Percentiles rank a stretch among this genome's conserved stretches.
Conservation (phyloP, 1,284 basidiomycete genomes). For the Pseudozyma tsukubaensis region DNA sequence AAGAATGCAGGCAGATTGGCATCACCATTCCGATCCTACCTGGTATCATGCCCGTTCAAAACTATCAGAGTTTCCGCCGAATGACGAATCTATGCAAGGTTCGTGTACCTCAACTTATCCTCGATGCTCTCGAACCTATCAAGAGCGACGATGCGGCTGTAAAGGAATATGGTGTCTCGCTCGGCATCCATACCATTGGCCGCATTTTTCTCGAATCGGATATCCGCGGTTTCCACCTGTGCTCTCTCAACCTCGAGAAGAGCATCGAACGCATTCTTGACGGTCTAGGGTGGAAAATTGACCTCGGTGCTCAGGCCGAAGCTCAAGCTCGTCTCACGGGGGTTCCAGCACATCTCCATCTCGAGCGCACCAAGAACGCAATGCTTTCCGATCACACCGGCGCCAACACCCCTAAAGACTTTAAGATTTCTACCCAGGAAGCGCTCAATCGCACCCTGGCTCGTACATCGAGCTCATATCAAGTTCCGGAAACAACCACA, state of each 20-base stretch:
- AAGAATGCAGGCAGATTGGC: constrained; percentile 72
- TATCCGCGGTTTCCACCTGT: constrained; percentile 89
- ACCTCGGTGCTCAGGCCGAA: constrained; percentile 23
- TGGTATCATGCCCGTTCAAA: constrained; percentile 98
- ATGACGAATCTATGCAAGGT: constrained; percentile 89
- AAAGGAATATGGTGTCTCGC: constrained; percentile 81
- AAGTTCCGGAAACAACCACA: constrained; percentile 47
- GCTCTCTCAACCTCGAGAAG: constrained; percentile 97
- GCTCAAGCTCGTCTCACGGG: constrained; percentile 13
- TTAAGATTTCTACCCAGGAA: constrained; percentile 41
- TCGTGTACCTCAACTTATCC: constrained; percentile 79
- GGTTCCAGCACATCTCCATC: constrained; percentile 31
- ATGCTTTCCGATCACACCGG: constrained; percentile 51
- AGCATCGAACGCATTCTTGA: constrained; percentile 88
- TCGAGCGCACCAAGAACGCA: constrained; percentile 38
- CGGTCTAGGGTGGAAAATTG: constrained; percentile 45
- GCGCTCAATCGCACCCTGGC: constrained; percentile 44
- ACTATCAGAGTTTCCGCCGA: constrained; percentile 90
- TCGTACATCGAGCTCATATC: constrained; percentile 43
- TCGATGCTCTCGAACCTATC: constrained; percentile 80
- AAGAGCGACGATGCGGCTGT: constrained; percentile 82
- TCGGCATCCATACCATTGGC: constrained; percentile 77
- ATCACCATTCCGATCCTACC: constrained; percentile 92
- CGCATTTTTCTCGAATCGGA: constrained; percentile 74
- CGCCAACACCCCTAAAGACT: constrained; percentile 46